Evolutionary conservation across 2,329 filamentous ascomycete genomes (phyloP).

Genomic region (Domatiomyces catenatus): DNA sequence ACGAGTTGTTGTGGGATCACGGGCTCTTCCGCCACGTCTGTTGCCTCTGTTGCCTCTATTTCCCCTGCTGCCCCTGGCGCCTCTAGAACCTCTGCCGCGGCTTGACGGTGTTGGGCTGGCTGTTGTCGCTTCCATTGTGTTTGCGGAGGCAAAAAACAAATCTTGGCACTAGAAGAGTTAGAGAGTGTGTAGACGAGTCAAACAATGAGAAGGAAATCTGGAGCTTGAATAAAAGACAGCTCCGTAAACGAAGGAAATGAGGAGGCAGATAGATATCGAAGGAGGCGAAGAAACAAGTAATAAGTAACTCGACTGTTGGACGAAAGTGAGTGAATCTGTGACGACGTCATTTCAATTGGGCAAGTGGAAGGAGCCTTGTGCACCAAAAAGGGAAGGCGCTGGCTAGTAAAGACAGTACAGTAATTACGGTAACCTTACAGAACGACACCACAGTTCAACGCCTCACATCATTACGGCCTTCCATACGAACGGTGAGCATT

Average conservation of each 20-base stretch:
- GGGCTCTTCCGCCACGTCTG: constrained; percentile 9
- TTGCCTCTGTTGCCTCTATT: constrained; percentile 7
- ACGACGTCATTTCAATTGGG: not conserved
- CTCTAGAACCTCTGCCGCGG: constrained; percentile 3
- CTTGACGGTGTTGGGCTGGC: constrained; percentile 2
- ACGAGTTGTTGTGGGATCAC: constrained; percentile 1
- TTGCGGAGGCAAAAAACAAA: not conserved
- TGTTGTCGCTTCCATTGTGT: not conserved
- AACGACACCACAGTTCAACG: not conserved
- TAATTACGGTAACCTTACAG: too few species aligned
- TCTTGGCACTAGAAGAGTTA: not conserved
- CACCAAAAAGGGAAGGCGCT: not conserved
- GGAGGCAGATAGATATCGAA: not conserved
- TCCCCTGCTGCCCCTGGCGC: constrained; percentile 1
- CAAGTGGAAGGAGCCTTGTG: not conserved
- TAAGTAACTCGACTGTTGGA: not conserved
- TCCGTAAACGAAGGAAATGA: constrained; percentile 3
- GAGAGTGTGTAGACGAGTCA: not conserved
- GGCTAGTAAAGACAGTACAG: too few species aligned
- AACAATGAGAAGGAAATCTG: constrained; percentile 3
- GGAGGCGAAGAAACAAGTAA: not conserved
- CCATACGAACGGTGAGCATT: not conserved
- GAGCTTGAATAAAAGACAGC: constrained; percentile 8
- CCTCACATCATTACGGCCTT: not conserved
- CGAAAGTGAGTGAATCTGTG: not conserved